Percentiles rank a stretch among this genome's conserved stretches.
These are phyloP conservation scores for Ascochyta lentis DNA, from an alignment of 2,329 filamentous ascomycete genomes.

Conservation along the genomic window DNA sequence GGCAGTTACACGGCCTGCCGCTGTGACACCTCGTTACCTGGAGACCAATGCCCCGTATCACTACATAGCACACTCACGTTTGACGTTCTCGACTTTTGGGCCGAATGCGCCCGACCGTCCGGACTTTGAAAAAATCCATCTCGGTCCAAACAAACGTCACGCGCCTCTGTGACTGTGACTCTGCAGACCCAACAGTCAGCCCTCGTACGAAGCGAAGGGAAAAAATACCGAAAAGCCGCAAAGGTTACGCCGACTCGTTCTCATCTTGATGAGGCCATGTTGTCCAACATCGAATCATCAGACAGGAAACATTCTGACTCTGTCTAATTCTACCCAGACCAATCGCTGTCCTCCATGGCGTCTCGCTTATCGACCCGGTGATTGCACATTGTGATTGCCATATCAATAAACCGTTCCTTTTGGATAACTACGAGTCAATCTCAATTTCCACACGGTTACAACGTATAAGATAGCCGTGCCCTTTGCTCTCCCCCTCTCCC, in stretches of 20 bases:
- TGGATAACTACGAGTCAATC: constrained; percentile 18
- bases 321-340: constrained; percentile 11
- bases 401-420: constrained; percentile 9
- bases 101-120: constrained; percentile 9
- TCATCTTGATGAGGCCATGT: neutral
- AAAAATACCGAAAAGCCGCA: neutral
- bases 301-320: neutral
- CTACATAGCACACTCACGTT: neutral
- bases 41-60: constrained; percentile 5
- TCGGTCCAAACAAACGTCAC: constrained; percentile 5
- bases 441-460: constrained; percentile 12
- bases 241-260: neutral
- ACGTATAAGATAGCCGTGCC: constrained; percentile 12
- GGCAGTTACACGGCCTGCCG: constrained; percentile 9
- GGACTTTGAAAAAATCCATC: constrained; percentile 2
- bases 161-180: neutral
- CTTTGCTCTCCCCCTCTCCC: neutral
- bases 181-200: too few relatives aligned
- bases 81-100: neutral
- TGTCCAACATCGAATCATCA: constrained; percentile 5
- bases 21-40: constrained; percentile 8
- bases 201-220: constrained; percentile 4
- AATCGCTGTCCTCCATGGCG: constrained; percentile 1
- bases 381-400: constrained; percentile 16
- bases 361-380: constrained; percentile 11